A percentile compares a stretch with the other conserved stretches of the same genome.
Conservation (phyloP, 768 basidiomycete species). For the Mycena floridula region DNA sequence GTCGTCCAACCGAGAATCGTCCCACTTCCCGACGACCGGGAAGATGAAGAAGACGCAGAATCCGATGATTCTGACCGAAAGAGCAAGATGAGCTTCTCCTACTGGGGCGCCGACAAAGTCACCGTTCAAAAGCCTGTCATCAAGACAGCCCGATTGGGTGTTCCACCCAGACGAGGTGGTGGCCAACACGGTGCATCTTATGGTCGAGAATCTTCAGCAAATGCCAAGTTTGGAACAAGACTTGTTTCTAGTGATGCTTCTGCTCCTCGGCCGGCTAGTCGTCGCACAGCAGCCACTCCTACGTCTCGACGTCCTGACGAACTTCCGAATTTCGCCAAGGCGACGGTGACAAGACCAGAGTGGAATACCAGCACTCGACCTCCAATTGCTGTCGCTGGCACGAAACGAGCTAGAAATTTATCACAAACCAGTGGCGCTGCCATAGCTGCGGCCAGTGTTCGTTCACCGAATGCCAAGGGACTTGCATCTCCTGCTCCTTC, state of each 20-base stretch:
- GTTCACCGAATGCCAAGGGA: conserved; percentile 23
- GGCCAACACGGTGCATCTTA: conserved; percentile 43
- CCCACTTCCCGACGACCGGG: conserved; percentile 63
- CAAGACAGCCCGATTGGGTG: conserved; percentile 36
- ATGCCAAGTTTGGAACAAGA: conserved; percentile 89
- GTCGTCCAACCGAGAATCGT: conserved; percentile 62
- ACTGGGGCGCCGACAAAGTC: conserved; percentile 90
- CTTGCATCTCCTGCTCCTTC: conserved; percentile 68
- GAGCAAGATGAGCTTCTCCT: conserved; percentile 92
- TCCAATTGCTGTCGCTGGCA: conserved; percentile 22
- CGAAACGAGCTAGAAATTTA: conserved; percentile 63
- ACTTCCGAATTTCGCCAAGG: conserved; percentile 54
- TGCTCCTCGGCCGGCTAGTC: conserved; percentile 52
- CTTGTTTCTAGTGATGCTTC: conserved; percentile 60
- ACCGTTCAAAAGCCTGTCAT: conserved; percentile 76
- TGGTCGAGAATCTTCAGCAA: conserved; percentile 77
- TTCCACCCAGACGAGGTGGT: conserved; percentile 35
- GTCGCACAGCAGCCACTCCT: conserved; percentile 47
- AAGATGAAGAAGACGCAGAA: conserved; percentile 50
- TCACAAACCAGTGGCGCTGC: conserved; percentile 66
- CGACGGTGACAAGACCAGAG: conserved; percentile 69
- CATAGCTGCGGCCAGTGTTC: conserved; percentile 24
- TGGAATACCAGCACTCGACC: conserved; percentile 65
- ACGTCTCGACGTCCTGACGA: conserved; percentile 48
- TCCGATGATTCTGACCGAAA: conserved; percentile 86